Percentiles rank a stretch among this genome's conserved stretches.
phyloP scores from a whole-genome alignment of 352 stramenopile genomes.

The Phytophthora vignae region DNA sequence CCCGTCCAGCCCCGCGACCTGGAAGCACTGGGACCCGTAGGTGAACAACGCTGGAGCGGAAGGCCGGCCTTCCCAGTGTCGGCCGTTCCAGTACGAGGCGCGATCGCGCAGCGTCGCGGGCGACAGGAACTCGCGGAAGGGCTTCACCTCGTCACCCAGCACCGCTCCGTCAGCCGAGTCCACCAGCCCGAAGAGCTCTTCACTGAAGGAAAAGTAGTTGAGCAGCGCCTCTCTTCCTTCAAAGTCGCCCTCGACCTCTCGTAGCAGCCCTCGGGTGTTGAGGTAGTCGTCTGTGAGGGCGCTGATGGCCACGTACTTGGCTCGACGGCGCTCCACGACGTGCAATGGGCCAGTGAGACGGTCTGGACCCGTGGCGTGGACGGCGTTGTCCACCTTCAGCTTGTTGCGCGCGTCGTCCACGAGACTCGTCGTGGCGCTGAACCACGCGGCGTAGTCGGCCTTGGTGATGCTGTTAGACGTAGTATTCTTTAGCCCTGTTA shows the following conservation, averaged over 20 bases:
- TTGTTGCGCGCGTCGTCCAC: conserved; percentile 58
- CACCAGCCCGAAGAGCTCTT: conserved; percentile 71
- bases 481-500: conserved; percentile 52
- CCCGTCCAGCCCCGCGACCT: conserved; percentile 47
- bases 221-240: conserved; percentile 78
- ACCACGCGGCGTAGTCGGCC: conserved; percentile 59
- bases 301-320: conserved; percentile 96
- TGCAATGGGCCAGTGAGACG: conserved; percentile 89
- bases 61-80: conserved; percentile 76
- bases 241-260: conserved; percentile 84
- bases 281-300: conserved; percentile 92
- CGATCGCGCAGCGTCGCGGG: conserved; percentile 52
- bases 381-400: conserved; percentile 93
- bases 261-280: conserved; percentile 70
- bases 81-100: conserved; percentile 85
- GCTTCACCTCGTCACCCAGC: conserved; percentile 43
- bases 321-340: conserved; percentile 90
- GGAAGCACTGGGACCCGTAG: conserved; percentile 70
- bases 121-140: conserved; percentile 65
- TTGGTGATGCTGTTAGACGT: conserved; percentile 53
- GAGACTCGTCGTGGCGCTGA: conserved; percentile 71
- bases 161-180: conserved; percentile 38
- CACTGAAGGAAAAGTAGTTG: conserved; percentile 75
- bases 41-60: conserved; percentile 73
- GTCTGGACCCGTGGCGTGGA: conserved; percentile 93